phyloP scores from a whole-genome alignment of 2,329 filamentous ascomycete genomes.

The Stylonectria norvegica region DNA sequence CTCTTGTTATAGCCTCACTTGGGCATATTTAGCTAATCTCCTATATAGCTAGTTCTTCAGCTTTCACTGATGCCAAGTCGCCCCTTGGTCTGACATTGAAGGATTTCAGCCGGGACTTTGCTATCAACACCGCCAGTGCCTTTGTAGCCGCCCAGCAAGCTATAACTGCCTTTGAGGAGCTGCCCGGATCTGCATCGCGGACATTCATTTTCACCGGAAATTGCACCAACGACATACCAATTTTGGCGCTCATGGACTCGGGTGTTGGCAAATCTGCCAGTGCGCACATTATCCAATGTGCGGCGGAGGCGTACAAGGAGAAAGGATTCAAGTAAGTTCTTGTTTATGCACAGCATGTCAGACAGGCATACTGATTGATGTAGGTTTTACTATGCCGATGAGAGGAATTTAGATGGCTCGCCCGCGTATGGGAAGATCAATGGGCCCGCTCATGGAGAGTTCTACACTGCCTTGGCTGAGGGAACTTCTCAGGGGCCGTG shows the following conservation, averaged over 20 bases:
- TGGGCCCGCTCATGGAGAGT: constrained; percentile 40
- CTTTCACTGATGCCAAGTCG: constrained; percentile 9
- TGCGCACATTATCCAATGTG: constrained; percentile 28
- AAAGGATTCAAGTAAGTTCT: constrained; percentile 32
- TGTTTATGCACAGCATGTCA: too few relatives aligned
- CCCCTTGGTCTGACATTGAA: constrained; percentile 3
- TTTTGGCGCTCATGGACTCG: constrained; percentile 30
- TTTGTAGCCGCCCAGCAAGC: constrained; percentile 39
- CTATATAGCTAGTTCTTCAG: constrained; percentile 9
- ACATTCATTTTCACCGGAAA: constrained; percentile 47
- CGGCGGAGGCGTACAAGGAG: constrained; percentile 31
- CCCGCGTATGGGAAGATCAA: constrained; percentile 28
- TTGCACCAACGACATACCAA: constrained; percentile 31
- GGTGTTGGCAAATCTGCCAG: constrained; percentile 40
- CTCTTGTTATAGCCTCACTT: constrained; percentile 2
- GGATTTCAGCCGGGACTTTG: constrained; percentile 6
- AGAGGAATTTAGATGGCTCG: constrained; percentile 40
- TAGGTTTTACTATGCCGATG: constrained; percentile 52
- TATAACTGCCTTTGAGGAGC: constrained; percentile 25
- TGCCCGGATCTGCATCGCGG: constrained; percentile 32
- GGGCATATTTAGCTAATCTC: background rate
- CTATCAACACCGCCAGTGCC: constrained; percentile 17
- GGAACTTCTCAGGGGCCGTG: constrained; percentile 42
- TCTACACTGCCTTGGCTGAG: constrained; percentile 41
- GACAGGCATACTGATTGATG: background rate